Evolutionary conservation across 2,329 filamentous ascomycete species (phyloP), one percentile per base, ranked within the genome.

Genomic region (Beauveria asiatica): DNA sequence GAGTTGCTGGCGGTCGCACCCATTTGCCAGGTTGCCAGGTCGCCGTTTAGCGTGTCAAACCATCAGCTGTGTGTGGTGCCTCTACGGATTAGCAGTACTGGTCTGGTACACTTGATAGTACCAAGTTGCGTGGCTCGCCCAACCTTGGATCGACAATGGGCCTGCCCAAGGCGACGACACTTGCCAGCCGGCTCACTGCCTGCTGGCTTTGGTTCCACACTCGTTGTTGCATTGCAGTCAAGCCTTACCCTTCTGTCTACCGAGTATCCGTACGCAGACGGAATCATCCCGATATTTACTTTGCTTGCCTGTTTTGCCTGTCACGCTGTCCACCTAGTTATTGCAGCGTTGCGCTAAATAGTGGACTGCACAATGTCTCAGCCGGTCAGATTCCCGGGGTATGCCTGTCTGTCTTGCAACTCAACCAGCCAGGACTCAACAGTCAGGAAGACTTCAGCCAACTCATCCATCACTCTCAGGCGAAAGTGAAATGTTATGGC

Each of bases 321-420:
- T 39, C n/a, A 27, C 3, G 5, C 25, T 37, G 33, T 37, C 33
- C 33, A 37, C 33, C 33, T 37, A n/a, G n/a, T n/a, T n/a, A 13
- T 37, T 37, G 11, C 33, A 37, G 13, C 33, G 33, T 37, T 19
- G 17, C 23, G n/a, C 33, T 51, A 6, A 19, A 2, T 44, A 21
- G 37, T 30, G 39, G 33, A 13, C 11, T 53, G 27, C 50, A 55
- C 23, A 46, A 58, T 59, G 56, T 51, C 56, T 58, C 25, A n/a
- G 37, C 5, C 56, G 56, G 56, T 17, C 37, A 33, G 23, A 58
- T 51, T 58, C 46, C 56, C 55, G 45, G 55, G 46, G 56, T 41
- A 50, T 49, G 33, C 45, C 46, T 58, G 56, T 42, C 23, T 42
- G 37, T 58, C 37, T 23, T 39, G 17, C 37, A n/a, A 13, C 56